phyloP scores from a whole-genome alignment of 345 rosid species.

The Eucalyptus tenuipes region DNA sequence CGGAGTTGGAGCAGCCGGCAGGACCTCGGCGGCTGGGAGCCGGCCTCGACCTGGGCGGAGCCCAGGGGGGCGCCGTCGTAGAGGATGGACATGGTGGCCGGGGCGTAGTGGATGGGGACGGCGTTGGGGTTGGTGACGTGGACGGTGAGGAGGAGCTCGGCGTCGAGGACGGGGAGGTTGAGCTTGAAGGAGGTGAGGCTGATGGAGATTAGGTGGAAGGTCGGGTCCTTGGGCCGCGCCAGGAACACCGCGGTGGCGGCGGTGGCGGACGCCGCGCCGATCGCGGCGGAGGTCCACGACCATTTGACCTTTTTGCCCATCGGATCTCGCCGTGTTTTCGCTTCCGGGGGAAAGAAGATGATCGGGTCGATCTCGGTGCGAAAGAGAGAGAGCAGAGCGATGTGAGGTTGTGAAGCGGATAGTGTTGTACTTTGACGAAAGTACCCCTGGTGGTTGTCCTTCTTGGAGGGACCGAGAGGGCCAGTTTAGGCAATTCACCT shows the following conservation, averaged over 20 bases:
- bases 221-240: constrained; percentile 80
- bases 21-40: constrained; percentile 53
- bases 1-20: constrained; percentile 55
- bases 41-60: constrained; percentile 53
- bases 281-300: constrained; percentile 67
- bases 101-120: constrained; percentile 50
- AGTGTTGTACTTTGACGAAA: not conserved
- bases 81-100: constrained; percentile 75
- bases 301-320: constrained; percentile 48
- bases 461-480: not conserved
- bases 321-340: not conserved
- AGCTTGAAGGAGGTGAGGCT: constrained; percentile 66
- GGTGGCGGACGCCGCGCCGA: constrained; percentile 60
- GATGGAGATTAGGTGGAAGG: constrained; percentile 72
- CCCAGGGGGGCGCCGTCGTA: constrained; percentile 83
- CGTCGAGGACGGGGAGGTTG: constrained; percentile 59
- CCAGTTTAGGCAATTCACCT: not conserved
- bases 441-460: not conserved
- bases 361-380: not conserved
- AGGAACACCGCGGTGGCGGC: constrained; percentile 29
- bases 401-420: not conserved
- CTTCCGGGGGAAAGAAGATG: not conserved
- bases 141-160: constrained; percentile 64
- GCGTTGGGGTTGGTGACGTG: constrained; percentile 82
- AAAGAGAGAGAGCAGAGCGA: not conserved